Base-by-base conservation (phyloP, 2,329 filamentous ascomycete genomes). In the Alternaria alternata region DNA sequence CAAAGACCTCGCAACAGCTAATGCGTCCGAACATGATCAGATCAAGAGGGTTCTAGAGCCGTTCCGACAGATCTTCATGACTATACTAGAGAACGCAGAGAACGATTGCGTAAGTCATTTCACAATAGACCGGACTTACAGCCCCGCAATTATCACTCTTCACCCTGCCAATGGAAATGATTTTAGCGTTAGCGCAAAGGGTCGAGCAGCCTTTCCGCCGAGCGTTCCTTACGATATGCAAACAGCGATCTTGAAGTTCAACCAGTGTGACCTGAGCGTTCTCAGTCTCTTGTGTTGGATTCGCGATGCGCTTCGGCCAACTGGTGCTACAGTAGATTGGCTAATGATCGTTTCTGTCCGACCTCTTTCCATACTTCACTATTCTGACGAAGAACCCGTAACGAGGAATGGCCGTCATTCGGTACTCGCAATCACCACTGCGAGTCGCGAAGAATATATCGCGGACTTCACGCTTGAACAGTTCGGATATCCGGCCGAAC, bases 391-490 rank as follows among this genome's bases (percentile, higher is more conserved):
- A 32, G 11, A 39, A 16, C 32, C 32, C 1, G 12, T 36, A 36
- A 36, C 14, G 5, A 16, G 8, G 36, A 11, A 9, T 11, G 1
- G 0, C 16, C 6, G 18, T 0, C 54, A 61, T 20, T 61, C 54
- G 3, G 41, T 48, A 2, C 20, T 62, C 26, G 8, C 22, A 8
- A 55, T 59, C n/a, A 62, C 38, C 7, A 39, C 44, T 1, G 18
- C 26, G 11, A 38, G 32, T 9, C 26, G 42, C 20, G 20, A 59
- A 16, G 20, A 51, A 14, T 58, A 51, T n/a, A 38, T 55, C 11
- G 51, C 55, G 1, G 46, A 62, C 30, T 62, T 62, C 22, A 59
- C 46, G 6, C 16, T 55, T 6, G 46, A 59, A 26, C 54, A 62
- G 14, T 52, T 59, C 11, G 55, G 55, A 9, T 55, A 42, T 14